These are phyloP conservation scores for Corrigiola litoralis DNA, from an alignment of 179 eudicot species.

Conservation along the genomic window DNA sequence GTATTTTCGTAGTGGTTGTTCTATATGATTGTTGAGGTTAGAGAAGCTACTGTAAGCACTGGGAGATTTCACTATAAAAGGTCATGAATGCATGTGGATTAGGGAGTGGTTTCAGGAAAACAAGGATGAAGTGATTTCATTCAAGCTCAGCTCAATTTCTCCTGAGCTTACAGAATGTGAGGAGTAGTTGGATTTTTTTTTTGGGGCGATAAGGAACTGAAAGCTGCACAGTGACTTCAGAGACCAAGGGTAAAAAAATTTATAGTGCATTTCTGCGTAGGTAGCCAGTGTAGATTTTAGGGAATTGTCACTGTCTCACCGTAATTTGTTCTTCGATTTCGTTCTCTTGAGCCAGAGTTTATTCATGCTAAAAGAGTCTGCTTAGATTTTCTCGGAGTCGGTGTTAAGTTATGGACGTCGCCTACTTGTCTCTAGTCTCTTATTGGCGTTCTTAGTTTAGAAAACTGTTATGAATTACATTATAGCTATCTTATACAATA, in stretches of 20 bases:
- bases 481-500: too few relatives aligned
- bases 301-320: too few relatives aligned
- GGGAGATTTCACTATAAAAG: not conserved
- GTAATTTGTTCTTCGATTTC: too few relatives aligned
- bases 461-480: too few relatives aligned
- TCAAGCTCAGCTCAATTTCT: not conserved
- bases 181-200: not conserved
- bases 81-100: not conserved
- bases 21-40: not conserved
- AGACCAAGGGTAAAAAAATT: not conserved
- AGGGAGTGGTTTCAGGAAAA: not conserved
- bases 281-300: not conserved
- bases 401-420: too few relatives aligned
- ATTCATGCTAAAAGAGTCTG: too few relatives aligned
- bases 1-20: not conserved
- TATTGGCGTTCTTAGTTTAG: too few relatives aligned
- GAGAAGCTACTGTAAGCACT: not conserved
- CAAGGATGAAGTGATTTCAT: not conserved
- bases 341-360: too few relatives aligned
- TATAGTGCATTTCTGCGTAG: not conserved
- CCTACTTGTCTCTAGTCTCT: too few relatives aligned
- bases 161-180: not conserved
- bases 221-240: not conserved
- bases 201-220: not conserved
- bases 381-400: too few relatives aligned